Evolutionary conservation across 495 filamentous ascomycete species (phyloP).

Genomic region (Tirmania nivea): DNA sequence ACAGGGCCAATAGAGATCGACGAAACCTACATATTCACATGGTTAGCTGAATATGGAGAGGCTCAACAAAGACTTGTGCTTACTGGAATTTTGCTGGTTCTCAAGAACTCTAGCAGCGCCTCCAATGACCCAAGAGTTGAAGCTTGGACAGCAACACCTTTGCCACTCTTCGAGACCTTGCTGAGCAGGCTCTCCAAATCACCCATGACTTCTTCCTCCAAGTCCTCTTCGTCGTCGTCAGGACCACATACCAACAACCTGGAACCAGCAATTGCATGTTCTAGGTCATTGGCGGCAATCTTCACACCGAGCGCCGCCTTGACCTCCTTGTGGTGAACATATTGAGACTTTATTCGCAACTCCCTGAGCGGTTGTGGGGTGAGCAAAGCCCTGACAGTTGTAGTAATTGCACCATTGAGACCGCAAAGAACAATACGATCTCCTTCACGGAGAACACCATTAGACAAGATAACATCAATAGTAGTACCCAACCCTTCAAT

Average conservation of each 20-base stretch:
- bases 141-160: conserved; percentile 90
- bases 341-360: conserved; percentile 63
- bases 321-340: conserved; percentile 98
- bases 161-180: conserved; percentile 71
- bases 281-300: conserved; percentile 89
- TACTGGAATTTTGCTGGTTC: conserved; percentile 85
- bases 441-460: conserved; percentile 86
- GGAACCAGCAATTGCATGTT: conserved; percentile 91
- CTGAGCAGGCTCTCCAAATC: conserved; percentile 81
- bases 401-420: conserved; percentile 79
- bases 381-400: conserved; percentile 87
- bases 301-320: conserved; percentile 98
- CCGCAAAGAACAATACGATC: conserved; percentile 90
- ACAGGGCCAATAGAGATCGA: conserved; percentile 97
- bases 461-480: conserved; percentile 91
- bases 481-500: conserved; percentile 98
- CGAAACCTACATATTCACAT: conserved; percentile 20
- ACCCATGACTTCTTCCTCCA: conserved; percentile 88
- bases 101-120: conserved; percentile 88
- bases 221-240: conserved; percentile 87
- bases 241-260: conserved; percentile 80
- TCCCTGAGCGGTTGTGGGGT: conserved; percentile 91
- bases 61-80: neutral
- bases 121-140: conserved; percentile 95
- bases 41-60: neutral